phyloP scores from a whole-genome alignment of 73 alveolate species.

The Paramecium primaurelia region DNA sequence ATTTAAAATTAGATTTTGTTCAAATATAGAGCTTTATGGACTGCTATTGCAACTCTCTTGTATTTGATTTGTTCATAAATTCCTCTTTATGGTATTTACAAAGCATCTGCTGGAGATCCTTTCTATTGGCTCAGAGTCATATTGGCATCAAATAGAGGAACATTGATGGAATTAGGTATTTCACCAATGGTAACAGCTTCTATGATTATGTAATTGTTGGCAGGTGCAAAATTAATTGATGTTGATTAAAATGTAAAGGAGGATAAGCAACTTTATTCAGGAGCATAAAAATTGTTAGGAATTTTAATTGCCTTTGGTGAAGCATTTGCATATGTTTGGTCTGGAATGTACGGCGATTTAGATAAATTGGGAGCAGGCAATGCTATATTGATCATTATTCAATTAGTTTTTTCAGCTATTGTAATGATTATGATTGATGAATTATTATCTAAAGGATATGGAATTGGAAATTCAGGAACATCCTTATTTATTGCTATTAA shows the following conservation, averaged over 20 bases:
- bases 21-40: slow-evolving; percentile 95
- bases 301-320: slow-evolving; percentile 82
- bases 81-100: slow-evolving; percentile 97
- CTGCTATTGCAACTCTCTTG: slow-evolving; percentile 96
- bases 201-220: slow-evolving; percentile 98
- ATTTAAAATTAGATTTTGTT: slow-evolving; percentile 35
- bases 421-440: slow-evolving; percentile 95
- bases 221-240: slow-evolving; percentile 97
- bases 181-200: slow-evolving; percentile 99
- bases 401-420: slow-evolving; percentile 97
- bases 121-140: slow-evolving; percentile 99
- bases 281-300: slow-evolving; percentile 87
- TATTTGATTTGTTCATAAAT: slow-evolving; percentile 98
- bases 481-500: slow-evolving; percentile 99
- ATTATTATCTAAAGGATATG: slow-evolving; percentile 95
- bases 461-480: slow-evolving; percentile 98
- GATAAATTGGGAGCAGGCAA: slow-evolving; percentile 93
- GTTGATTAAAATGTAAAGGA: slow-evolving; percentile 97
- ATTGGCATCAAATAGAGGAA: slow-evolving; percentile 99
- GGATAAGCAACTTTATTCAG: slow-evolving; percentile 94
- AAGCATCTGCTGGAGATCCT: slow-evolving; percentile 95
- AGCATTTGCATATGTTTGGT: slow-evolving; percentile 98
- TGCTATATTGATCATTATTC: slow-evolving; percentile 94
- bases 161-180: slow-evolving; percentile 99
- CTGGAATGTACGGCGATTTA: slow-evolving; percentile 99